Base-by-base conservation (phyloP, 2,329 filamentous ascomycete genomes). In the Trichoderma atrobrunneum region DNA sequence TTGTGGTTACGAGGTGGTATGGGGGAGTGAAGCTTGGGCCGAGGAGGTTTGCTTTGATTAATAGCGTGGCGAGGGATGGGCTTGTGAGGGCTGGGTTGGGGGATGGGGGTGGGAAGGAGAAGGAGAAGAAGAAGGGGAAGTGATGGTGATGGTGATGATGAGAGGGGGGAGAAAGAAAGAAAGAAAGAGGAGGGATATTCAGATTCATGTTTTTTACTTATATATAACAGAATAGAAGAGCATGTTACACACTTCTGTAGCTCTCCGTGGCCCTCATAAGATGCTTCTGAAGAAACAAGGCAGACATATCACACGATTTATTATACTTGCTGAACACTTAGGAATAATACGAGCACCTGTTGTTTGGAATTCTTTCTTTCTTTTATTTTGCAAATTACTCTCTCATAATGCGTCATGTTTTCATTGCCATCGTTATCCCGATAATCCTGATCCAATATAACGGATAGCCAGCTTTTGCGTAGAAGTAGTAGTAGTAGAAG, bases 1-100 rank as follows among this genome's bases (percentile, higher is more conserved):
- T 99, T 0, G 92, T 99, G 4, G 95, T 99, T 32, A 94, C 93
- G 51, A 85, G 96, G 74, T 99, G 96, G 96, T 99, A 97, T 81
- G 96, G 96, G 5, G 96, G 96, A 1, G 88, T 97, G 72, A 92
- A 94, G 77, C 83, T 99, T 60, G 96, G 96, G 0, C 95, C 95
- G 64, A 92, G 95, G 80, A 86, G 96, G 75, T 99, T 99, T 80
- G 90, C 94, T 14, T 85, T 97, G 70, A 98, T 99, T 79, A 98
- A 98, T 79, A 87, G 89, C 70, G 93, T 91, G 10, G 95, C 94
- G 8, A 88, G 95, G 78, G 94, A 98, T 82, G 93, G 92, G 0
- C 87, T 98, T 74, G 88, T 98, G 11, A 89, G 89, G 78, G 94
- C 92, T 1, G 93, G 92, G 0, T 89, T 93, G 76, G 85, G 85